phyloP scores from a whole-genome alignment of 306 rosid genomes.

The Parietaria judaica region DNA sequence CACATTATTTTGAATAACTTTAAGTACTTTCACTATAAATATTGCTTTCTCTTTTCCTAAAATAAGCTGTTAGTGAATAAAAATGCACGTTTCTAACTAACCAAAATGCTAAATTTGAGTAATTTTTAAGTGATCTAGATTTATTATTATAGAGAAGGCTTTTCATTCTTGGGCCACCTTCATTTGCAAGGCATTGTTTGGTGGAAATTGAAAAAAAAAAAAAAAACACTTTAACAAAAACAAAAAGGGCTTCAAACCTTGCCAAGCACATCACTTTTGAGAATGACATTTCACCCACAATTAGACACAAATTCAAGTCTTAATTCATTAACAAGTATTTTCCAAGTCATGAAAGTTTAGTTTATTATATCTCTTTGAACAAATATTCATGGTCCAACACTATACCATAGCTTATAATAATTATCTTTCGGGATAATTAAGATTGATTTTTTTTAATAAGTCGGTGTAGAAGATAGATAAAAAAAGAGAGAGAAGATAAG shows the following conservation, averaged over 20 bases:
- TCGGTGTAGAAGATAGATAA: slow-evolving; percentile 13
- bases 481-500: background rate
- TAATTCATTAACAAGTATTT: no score
- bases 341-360: background rate
- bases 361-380: slow-evolving; percentile 1
- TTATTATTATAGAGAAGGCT: background rate
- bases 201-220: no score
- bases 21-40: no score
- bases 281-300: slow-evolving; percentile 13
- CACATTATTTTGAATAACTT: no score
- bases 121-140: background rate
- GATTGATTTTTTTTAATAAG: slow-evolving; percentile 5
- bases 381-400: slow-evolving; percentile 10
- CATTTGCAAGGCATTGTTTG: slow-evolving; percentile 11
- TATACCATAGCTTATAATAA: background rate
- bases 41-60: no score
- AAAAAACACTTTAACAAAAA: no score
- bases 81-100: slow-evolving; percentile 1
- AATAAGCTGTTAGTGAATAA: background rate
- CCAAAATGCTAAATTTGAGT: background rate
- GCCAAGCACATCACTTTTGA: background rate
- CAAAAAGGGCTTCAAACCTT: no score
- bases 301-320: slow-evolving; percentile 2
- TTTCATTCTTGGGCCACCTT: background rate
- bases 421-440: slow-evolving; percentile 6